Evolutionary conservation across 192 early-diverging fungal genomes (phyloP).

Genomic region (Phlyctochytrium arcticum): DNA sequence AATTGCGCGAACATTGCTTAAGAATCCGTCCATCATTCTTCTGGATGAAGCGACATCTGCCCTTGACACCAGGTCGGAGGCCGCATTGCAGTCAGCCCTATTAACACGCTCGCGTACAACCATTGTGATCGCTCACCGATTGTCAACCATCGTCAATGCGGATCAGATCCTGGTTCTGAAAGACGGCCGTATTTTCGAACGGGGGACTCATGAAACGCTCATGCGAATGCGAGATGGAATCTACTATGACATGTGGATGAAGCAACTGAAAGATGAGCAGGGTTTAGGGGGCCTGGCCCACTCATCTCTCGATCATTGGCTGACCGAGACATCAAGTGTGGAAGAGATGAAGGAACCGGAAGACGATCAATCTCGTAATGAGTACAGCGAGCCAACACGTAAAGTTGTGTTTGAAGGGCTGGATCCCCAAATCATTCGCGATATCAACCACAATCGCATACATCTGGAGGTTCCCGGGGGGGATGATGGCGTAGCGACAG

Average conservation of each 20-base stretch:
- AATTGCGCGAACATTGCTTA: slow-evolving; percentile 78
- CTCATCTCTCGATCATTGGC: slow-evolving; percentile 1
- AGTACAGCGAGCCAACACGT: no score
- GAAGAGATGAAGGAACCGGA: not conserved
- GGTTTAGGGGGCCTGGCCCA: slow-evolving; percentile 15
- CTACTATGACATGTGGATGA: slow-evolving; percentile 93
- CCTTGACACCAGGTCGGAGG: slow-evolving; percentile 64
- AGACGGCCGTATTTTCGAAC: slow-evolving; percentile 74
- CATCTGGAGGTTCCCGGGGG: no score
- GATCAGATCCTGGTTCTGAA: slow-evolving; percentile 87
- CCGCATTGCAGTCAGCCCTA: slow-evolving; percentile 80
- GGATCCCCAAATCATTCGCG: no score
- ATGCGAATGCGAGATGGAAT: slow-evolving; percentile 47
- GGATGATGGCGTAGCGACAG: no score
- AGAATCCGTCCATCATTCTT: slow-evolving; percentile 71
- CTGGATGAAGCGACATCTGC: slow-evolving; percentile 86
- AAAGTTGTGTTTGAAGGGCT: no score
- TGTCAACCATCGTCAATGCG: slow-evolving; percentile 38
- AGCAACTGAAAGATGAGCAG: slow-evolving; percentile 61
- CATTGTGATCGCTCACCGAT: slow-evolving; percentile 56
- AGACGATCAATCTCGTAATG: no score
- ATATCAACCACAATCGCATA: no score
- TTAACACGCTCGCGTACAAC: slow-evolving; percentile 79
- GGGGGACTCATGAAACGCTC: slow-evolving; percentile 17
- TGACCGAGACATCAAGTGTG: not conserved